These are phyloP conservation scores for Exophiala spinifera DNA, from an alignment of 2,329 filamentous ascomycete species.

Conservation along the genomic window DNA sequence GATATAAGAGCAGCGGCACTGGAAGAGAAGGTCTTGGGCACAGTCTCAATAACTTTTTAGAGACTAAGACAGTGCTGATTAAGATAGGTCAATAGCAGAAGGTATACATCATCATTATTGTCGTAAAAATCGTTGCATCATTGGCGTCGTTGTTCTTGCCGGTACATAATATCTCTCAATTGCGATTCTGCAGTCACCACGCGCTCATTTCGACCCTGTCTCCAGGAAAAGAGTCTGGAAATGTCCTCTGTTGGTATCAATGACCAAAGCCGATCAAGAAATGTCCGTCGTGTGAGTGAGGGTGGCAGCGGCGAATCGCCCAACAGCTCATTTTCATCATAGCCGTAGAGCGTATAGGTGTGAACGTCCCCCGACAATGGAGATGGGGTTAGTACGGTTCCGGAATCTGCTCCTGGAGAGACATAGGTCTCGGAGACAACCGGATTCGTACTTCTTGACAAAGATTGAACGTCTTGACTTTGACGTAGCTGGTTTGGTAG, in stretches of 20 bases:
- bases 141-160: constrained; percentile 7
- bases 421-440: constrained; percentile 29
- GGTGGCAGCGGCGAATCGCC: constrained; percentile 9
- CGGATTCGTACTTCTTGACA: constrained; percentile 17
- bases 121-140: constrained; percentile 3
- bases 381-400: constrained; percentile 19
- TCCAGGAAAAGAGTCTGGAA: constrained; percentile 16
- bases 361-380: constrained; percentile 24
- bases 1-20: constrained; percentile 75
- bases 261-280: constrained; percentile 15
- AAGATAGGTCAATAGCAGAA: constrained; percentile 30
- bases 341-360: constrained; percentile 25
- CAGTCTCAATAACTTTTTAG: constrained; percentile 59
- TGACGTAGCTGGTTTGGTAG: constrained; percentile 1
- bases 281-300: constrained; percentile 1
- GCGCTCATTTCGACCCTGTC: constrained; percentile 6
- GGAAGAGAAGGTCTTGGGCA: constrained; percentile 72
- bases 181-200: constrained; percentile 22
- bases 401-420: constrained; percentile 24
- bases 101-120: constrained; percentile 10
- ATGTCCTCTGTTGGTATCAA: constrained; percentile 12
- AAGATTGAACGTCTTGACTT: background rate
- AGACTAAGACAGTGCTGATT: constrained; percentile 54
- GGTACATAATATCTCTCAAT: constrained; percentile 20
- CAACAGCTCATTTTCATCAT: constrained; percentile 25